These are phyloP conservation scores for Neodidymelliopsis sp. DNA, from an alignment of 2,329 filamentous ascomycete species.

Conservation along the genomic window DNA sequence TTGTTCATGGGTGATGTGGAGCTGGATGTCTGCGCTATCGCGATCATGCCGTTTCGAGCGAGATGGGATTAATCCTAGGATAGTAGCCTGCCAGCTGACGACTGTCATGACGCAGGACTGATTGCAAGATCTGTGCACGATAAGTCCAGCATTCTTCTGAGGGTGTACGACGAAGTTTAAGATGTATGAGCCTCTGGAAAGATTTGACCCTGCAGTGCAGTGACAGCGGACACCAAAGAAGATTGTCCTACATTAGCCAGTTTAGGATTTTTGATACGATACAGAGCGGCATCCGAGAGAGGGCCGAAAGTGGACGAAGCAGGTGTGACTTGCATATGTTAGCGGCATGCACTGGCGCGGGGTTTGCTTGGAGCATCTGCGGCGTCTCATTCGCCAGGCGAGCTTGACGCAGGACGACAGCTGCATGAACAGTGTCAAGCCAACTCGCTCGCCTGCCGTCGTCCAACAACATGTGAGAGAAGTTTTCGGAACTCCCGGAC, in stretches of 20 bases:
- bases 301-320: constrained; percentile 35
- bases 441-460: not conserved
- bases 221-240: constrained; percentile 25
- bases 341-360: constrained; percentile 41
- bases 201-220: constrained; percentile 33
- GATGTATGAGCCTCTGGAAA: constrained; percentile 20
- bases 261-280: constrained; percentile 18
- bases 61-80: constrained; percentile 20
- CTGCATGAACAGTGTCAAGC: constrained; percentile 29
- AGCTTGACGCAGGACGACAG: constrained; percentile 17
- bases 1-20: constrained; percentile 29
- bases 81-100: constrained; percentile 23
- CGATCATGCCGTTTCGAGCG: constrained; percentile 26
- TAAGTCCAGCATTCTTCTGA: constrained; percentile 13
- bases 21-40: constrained; percentile 28
- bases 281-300: constrained; percentile 17
- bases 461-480: constrained; percentile 5
- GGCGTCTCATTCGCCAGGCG: constrained; percentile 33
- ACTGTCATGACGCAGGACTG: constrained; percentile 25
- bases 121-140: constrained; percentile 10
- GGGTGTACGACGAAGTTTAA: constrained; percentile 23
- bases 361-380: constrained; percentile 29
- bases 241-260: constrained; percentile 38
- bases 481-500: constrained; percentile 1
- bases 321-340: constrained; percentile 49